Conservation (phyloP, 257 asterid genomes). For the Solanum ossicruentum region DNA sequence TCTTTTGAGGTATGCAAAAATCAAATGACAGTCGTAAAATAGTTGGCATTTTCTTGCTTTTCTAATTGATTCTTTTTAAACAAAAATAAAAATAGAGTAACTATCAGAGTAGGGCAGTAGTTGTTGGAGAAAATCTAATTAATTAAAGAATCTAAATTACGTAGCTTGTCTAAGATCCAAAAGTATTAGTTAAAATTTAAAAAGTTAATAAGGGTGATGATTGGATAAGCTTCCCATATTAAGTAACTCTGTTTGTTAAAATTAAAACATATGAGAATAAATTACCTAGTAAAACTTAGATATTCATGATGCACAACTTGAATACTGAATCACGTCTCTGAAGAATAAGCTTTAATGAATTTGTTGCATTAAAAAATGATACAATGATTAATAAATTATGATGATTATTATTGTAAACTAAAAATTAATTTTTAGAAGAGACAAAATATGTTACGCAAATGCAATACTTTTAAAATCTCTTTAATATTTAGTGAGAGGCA, state of each 20-base stretch:
- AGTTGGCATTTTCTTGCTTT: background rate
- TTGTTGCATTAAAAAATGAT: background rate
- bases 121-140: background rate
- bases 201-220: too few relatives aligned
- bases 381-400: background rate
- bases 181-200: background rate
- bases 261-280: too few relatives aligned
- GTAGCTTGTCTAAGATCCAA: slow-evolving; percentile 6
- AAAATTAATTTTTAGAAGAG: background rate
- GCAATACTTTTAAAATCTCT: background rate
- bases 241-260: too few relatives aligned
- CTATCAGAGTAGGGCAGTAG: background rate
- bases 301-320: too few relatives aligned
- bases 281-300: too few relatives aligned
- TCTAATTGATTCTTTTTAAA: background rate
- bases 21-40: background rate
- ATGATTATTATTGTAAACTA: background rate
- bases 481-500: background rate
- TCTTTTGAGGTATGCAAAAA: background rate
- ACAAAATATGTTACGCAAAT: background rate
- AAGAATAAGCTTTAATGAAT: background rate
- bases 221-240: too few relatives aligned
- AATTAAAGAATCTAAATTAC: background rate
- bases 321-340: too few relatives aligned
- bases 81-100: background rate